Base-by-base conservation (phyloP, 1,284 basidiomycete genomes). In the Xanthoconium separans region DNA sequence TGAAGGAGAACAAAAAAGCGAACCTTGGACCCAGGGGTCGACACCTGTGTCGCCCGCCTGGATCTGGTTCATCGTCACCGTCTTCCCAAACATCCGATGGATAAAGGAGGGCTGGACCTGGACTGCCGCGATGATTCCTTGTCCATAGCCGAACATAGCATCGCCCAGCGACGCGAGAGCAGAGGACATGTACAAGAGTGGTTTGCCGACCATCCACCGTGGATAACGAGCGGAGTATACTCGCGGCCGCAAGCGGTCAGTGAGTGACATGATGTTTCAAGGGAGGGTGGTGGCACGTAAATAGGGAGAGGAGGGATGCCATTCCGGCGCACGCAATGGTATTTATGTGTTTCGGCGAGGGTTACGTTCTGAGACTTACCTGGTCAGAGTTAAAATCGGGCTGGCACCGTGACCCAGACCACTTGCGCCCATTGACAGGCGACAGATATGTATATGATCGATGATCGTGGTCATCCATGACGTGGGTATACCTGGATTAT, bases 121-220 rank as follows among this genome's bases (percentile, higher is more conserved):
- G 18, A 77, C 71, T 3, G 77, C 70, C 6, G 78, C 79, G 36
- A 80, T 79, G 57, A 77, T 75, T 2, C 80, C 80, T 61, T 81
- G 80, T 41, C 77, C 75, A 55, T 81, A 82, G 2, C 80, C 80
- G 56, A 82, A 80, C 72, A 81, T 77, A 6, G 78, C 79, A 58
- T 82, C 80, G 46, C 80, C 80, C 53, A 82, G 72, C 53, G 77
- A 77, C 12, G 79, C 78, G 30, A 79, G 70, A 0, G 79, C 78
- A 51, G 77, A 79, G 31, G 77, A 77, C 43, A 71, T 73, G 63
- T 78, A 76, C 13, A 82, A 69, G n/a, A 81, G 69, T 18, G 75
- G 76, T 46, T 69, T 71, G 27, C 80, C 80, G 20, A 78, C 73
- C 75, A 81, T 73, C 75, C 76, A 78, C 70, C 73, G 65, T 54